These are phyloP conservation scores for Cryptococcus maquisensis DNA, from an alignment of 1,284 basidiomycete genomes.

Conservation along the genomic window DNA sequence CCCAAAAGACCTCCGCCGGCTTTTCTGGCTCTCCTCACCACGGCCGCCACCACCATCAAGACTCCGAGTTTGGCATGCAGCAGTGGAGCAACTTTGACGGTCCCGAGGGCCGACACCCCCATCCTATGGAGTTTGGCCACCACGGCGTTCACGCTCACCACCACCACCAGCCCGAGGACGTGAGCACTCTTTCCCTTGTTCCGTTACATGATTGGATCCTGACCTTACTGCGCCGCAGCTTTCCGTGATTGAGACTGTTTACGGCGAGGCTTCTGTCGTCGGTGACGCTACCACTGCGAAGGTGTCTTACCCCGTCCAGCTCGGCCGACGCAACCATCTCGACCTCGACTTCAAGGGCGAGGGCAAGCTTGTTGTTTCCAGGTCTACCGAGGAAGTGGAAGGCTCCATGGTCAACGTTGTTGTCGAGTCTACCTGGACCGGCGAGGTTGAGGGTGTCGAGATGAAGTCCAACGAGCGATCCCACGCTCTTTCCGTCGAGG, in stretches of 20 bases:
- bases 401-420: constrained; percentile 5
- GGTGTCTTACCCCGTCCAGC: constrained; percentile 14
- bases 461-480: constrained; percentile 5
- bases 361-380: constrained; percentile 21
- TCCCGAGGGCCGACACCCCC: background rate
- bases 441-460: constrained; percentile 11
- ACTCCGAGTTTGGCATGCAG: background rate
- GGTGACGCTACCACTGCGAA: constrained; percentile 18
- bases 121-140: background rate
- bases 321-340: constrained; percentile 6
- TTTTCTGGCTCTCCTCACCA: constrained; percentile 2
- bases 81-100: background rate
- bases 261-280: constrained; percentile 3
- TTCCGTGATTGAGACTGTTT: constrained; percentile 5
- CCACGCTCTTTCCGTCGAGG: constrained; percentile 13
- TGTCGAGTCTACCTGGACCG: constrained; percentile 21
- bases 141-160: background rate
- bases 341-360: constrained; percentile 13
- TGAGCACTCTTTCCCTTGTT: too few species aligned
- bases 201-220: too few species aligned
- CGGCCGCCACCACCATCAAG: constrained; percentile 1
- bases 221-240: constrained; percentile 3
- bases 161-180: too few species aligned
- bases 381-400: constrained; percentile 1
- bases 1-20: constrained; percentile 2